These are phyloP conservation scores for Boletus pseudopeckii DNA, from an alignment of 768 basidiomycete genomes.

Conservation along the genomic window DNA sequence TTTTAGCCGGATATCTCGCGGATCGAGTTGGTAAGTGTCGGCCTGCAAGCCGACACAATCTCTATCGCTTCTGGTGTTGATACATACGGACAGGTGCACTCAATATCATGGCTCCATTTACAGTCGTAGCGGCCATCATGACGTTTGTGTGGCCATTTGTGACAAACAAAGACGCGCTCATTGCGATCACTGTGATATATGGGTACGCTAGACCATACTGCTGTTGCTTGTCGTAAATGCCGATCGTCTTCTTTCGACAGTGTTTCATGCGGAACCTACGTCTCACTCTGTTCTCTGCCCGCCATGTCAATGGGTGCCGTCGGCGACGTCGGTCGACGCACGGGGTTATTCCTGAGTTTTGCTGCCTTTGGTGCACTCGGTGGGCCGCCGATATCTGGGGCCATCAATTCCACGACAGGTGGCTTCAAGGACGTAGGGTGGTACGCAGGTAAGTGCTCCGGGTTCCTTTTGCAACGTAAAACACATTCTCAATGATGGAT, in stretches of 20 bases:
- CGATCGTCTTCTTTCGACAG: conserved; percentile 30
- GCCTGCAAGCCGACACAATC: background rate
- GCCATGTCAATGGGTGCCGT: conserved; percentile 58
- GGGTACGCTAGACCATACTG: conserved; percentile 44
- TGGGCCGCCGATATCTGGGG: conserved; percentile 74
- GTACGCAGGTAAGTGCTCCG: conserved; percentile 38
- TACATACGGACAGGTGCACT: conserved; percentile 45
- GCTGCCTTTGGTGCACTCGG: conserved; percentile 59
- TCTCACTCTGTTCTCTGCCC: conserved; percentile 53
- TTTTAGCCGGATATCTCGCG: conserved; percentile 48
- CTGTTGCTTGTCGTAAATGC: background rate
- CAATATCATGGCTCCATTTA: conserved; percentile 68
- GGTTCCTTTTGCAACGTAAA: background rate
- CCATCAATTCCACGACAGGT: conserved; percentile 52
- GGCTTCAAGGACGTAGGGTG: conserved; percentile 37
- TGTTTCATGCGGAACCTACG: conserved; percentile 59
- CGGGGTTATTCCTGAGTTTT: conserved; percentile 63
- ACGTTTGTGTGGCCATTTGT: conserved; percentile 29
- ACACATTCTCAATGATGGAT: background rate
- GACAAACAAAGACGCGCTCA: conserved; percentile 23
- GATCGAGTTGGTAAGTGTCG: conserved; percentile 48
- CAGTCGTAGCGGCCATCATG: conserved; percentile 48
- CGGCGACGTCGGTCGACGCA: conserved; percentile 59
- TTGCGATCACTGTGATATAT: conserved; percentile 58
- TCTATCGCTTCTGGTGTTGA: background rate